Evolutionary conservation across 164 flowering plant genomes (phyloP).

Genomic region (Warburgia ugandensis): DNA sequence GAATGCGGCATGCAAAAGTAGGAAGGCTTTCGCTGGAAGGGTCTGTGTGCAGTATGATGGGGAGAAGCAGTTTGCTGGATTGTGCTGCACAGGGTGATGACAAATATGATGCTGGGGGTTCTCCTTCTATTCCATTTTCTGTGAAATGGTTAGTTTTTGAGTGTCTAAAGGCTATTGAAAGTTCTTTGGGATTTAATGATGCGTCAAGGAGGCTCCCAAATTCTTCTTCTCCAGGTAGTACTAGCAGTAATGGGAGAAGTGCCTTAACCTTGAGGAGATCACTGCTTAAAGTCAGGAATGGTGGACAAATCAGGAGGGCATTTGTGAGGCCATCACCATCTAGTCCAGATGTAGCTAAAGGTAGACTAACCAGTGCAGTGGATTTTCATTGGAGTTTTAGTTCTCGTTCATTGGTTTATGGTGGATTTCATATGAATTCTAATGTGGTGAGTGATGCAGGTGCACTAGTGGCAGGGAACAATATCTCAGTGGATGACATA

Average conservation of each 20-base stretch:
- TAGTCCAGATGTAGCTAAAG: slow-evolving; percentile 2
- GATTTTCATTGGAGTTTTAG: slow-evolving; percentile 17
- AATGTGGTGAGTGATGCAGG: slow-evolving; percentile 20
- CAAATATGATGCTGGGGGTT: slow-evolving; percentile 10
- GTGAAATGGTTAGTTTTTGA: slow-evolving; percentile 46
- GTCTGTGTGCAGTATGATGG: slow-evolving; percentile 45
- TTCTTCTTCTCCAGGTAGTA: slow-evolving; percentile 19
- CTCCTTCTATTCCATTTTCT: slow-evolving; percentile 33
- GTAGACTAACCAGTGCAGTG: slow-evolving; percentile 24
- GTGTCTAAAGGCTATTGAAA: slow-evolving; percentile 67
- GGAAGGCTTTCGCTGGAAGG: slow-evolving; percentile 73
- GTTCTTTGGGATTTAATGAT: slow-evolving; percentile 52
- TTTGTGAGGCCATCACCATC: slow-evolving; percentile 8
- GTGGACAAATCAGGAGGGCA: slow-evolving; percentile 27
- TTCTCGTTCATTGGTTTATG: slow-evolving; percentile 11
- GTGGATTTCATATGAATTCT: slow-evolving; percentile 12
- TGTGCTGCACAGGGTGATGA: slow-evolving; percentile 22
- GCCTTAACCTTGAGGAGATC: slow-evolving; percentile 38
- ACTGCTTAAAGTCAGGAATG: slow-evolving; percentile 38
- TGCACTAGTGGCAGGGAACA: slow-evolving; percentile 8
- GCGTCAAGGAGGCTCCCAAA: slow-evolving; percentile 19
- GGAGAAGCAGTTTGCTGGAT: slow-evolving; percentile 26
- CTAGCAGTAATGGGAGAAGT: slow-evolving; percentile 6
- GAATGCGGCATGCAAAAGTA: slow-evolving; percentile 63
- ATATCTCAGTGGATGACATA: slow-evolving; percentile 5